Evolutionary conservation across 371 early-diverging fungal species (phyloP).

Genomic region (Conidiobolus incongruus): DNA sequence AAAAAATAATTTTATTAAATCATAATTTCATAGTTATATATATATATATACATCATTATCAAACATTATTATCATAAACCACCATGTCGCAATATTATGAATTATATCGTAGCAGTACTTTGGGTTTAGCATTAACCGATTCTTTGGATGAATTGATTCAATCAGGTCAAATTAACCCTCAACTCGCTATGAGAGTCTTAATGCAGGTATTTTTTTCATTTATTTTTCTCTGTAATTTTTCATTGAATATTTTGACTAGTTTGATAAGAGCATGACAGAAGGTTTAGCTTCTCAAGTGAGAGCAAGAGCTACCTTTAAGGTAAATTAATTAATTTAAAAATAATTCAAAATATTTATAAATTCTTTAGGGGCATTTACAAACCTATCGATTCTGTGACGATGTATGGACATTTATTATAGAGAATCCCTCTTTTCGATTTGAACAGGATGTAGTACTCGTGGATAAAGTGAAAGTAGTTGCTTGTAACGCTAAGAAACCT

Average conservation of each 20-base stretch:
- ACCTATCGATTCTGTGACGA: slow-evolving; percentile 91
- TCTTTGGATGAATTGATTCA: slow-evolving; percentile 86
- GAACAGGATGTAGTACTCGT: slow-evolving; percentile 56
- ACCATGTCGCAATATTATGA: slow-evolving; percentile 8
- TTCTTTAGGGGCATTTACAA: slow-evolving; percentile 4
- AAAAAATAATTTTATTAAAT: too few species aligned
- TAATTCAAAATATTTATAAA: too few species aligned
- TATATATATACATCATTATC: too few species aligned
- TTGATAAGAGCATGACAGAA: slow-evolving; percentile 49
- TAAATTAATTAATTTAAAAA: slow-evolving; percentile 8
- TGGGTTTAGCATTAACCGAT: slow-evolving; percentile 87
- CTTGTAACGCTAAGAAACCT: slow-evolving; percentile 55
- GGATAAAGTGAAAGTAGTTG: slow-evolving; percentile 81
- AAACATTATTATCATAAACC: too few species aligned
- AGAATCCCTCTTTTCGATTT: slow-evolving; percentile 63
- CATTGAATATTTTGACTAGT: slow-evolving; percentile 12
- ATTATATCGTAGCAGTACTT: slow-evolving; percentile 8
- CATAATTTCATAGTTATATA: too few species aligned
- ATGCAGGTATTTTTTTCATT: slow-evolving; percentile 33
- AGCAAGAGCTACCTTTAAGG: slow-evolving; percentile 37
- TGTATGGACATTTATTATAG: slow-evolving; percentile 89
- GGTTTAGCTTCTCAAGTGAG: slow-evolving; percentile 39
- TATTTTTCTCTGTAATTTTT: not conserved
- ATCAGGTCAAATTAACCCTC: slow-evolving; percentile 74
- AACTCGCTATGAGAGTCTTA: slow-evolving; percentile 81